Evolutionary conservation across 805 yeast species (phyloP).

Genomic region (Teunomyces gatunensis): DNA sequence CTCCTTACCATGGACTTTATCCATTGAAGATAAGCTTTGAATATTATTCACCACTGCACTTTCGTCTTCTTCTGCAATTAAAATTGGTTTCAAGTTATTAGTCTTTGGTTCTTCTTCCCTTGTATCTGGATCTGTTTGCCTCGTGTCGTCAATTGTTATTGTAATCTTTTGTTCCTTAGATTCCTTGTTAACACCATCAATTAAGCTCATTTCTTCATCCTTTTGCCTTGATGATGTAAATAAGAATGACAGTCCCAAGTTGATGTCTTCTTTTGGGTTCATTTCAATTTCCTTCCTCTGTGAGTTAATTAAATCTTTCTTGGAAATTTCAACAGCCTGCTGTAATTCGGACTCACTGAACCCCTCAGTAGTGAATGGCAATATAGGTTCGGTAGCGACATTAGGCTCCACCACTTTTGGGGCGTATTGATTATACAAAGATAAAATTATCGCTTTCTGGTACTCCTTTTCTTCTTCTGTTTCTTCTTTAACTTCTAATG

Average conservation of each 20-base stretch:
- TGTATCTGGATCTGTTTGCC: too few species aligned
- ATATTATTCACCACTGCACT: too few species aligned
- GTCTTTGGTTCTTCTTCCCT: background rate
- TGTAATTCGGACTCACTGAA: conserved; percentile 39
- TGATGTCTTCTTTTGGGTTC: background rate
- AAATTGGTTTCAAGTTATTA: background rate
- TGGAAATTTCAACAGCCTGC: conserved; percentile 48
- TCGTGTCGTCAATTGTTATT: background rate
- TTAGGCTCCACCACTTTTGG: background rate
- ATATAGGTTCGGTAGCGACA: background rate
- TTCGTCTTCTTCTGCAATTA: background rate
- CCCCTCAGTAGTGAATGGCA: background rate
- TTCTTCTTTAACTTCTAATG: conserved; percentile 16
- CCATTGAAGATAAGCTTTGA: too few species aligned
- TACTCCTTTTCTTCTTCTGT: conserved; percentile 26
- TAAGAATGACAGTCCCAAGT: conserved; percentile 7
- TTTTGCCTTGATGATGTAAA: conserved; percentile 36
- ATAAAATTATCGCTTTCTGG: conserved; percentile 32
- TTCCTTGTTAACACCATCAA: conserved; percentile 13
- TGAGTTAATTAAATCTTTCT: conserved; percentile 35
- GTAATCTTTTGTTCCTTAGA: conserved; percentile 1
- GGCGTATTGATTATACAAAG: conserved; percentile 32
- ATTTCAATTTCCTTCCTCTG: conserved; percentile 17
- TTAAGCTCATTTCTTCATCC: conserved; percentile 48
- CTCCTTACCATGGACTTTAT: background rate